Percentiles rank a stretch among this genome's conserved stretches.
Evolutionary conservation across 2,329 filamentous ascomycete species (phyloP).

Genomic region (Trichothecium roseum): DNA sequence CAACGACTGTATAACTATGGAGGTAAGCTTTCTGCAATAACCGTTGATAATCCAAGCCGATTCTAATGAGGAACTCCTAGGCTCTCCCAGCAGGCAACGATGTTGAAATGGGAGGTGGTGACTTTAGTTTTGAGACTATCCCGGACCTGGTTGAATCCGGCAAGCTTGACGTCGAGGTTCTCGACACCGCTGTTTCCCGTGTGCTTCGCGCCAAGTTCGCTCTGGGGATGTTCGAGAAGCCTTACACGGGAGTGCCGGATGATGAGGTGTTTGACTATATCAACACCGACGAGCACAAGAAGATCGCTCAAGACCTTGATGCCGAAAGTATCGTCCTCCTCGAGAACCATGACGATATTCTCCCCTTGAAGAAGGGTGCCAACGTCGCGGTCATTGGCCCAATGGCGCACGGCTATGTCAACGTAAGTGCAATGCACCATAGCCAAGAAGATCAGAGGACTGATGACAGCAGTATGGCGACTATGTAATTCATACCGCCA

Average conservation of each 20-base stretch:
- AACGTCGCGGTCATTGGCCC: constrained; percentile 65
- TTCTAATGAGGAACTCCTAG: constrained; percentile 13
- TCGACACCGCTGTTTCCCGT: constrained; percentile 58
- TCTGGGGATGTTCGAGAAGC: constrained; percentile 61
- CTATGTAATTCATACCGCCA: constrained; percentile 57
- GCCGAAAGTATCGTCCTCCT: constrained; percentile 52
- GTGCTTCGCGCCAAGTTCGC: constrained; percentile 59
- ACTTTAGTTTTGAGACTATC: constrained; percentile 59
- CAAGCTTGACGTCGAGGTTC: constrained; percentile 44
- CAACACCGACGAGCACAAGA: constrained; percentile 47
- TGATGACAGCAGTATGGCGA: constrained; percentile 47
- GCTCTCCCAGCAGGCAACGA: constrained; percentile 60
- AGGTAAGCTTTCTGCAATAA: constrained; percentile 23
- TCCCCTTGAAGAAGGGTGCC: constrained; percentile 52
- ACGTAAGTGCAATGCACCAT: constrained; percentile 32
- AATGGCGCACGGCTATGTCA: constrained; percentile 63
- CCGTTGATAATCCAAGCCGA: too few species aligned
- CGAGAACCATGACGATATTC: constrained; percentile 42
- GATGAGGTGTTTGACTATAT: constrained; percentile 47
- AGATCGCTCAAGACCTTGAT: constrained; percentile 52
- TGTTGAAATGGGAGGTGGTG: constrained; percentile 68
- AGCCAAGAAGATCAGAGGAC: not conserved
- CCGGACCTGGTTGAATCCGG: constrained; percentile 52
- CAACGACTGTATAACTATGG: constrained; percentile 52
- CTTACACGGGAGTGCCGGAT: constrained; percentile 48